Evolutionary conservation across 345 rosid species (phyloP).

Genomic region (Citrus trifoliata): DNA sequence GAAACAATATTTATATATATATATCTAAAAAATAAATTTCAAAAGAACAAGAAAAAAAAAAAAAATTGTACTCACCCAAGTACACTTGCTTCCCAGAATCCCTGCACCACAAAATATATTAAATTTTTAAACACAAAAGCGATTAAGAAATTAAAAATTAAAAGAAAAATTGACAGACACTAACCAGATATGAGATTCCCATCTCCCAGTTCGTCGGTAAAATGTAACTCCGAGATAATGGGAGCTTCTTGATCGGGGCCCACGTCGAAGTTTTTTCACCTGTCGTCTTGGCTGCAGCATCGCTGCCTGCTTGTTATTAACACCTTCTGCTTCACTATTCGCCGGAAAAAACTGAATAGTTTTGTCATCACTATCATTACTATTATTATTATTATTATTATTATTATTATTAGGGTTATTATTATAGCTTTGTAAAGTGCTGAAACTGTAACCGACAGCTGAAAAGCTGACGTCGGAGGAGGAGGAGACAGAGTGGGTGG

Average conservation of each 20-base stretch:
- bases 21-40: no score
- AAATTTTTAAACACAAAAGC: not conserved
- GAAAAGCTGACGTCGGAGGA: not conserved
- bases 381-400: no score
- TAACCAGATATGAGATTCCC: conserved; percentile 73
- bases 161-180: no score
- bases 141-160: no score
- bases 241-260: conserved; percentile 76
- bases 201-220: conserved; percentile 59
- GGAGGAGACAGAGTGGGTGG: conserved; percentile 18
- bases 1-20: no score
- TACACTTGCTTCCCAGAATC: not conserved
- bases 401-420: no score
- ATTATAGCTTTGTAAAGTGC: conserved; percentile 17
- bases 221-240: conserved; percentile 81
- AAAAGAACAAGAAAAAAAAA: no score
- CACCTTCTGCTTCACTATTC: conserved; percentile 2
- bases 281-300: conserved; percentile 15
- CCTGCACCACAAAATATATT: not conserved
- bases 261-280: conserved; percentile 66
- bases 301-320: no score
- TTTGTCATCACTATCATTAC: no score
- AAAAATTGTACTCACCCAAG: not conserved
- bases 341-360: not conserved
- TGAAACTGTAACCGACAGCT: conserved; percentile 26